Evolutionary conservation across 345 rosid species (phyloP).

Genomic region (Citrus unshiu): DNA sequence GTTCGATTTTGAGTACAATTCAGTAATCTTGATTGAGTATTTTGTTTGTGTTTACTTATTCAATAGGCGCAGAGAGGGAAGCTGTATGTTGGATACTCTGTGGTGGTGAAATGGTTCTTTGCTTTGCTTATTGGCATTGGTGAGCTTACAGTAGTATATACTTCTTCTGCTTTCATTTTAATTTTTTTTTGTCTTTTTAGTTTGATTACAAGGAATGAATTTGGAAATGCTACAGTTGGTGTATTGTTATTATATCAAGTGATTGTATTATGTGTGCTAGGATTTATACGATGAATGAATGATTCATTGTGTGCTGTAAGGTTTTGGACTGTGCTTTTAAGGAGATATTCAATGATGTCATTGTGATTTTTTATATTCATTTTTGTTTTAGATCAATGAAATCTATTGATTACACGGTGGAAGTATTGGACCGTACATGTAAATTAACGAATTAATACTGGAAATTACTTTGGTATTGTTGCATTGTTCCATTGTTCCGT

Average conservation of each 20-base stretch:
- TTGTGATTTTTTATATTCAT: background rate
- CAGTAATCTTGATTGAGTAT: background rate
- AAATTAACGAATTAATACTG: background rate
- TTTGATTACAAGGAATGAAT: background rate
- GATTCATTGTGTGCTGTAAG: background rate
- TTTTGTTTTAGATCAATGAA: background rate
- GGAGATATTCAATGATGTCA: background rate
- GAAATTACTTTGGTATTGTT: background rate
- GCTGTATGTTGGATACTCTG: constrained; percentile 68
- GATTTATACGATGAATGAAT: background rate
- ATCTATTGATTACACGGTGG: background rate
- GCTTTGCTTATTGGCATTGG: constrained; percentile 92
- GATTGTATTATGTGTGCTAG: background rate
- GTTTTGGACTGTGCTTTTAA: background rate
- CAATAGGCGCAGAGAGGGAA: constrained; percentile 83
- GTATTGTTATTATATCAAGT: background rate
- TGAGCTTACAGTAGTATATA: constrained; percentile 19
- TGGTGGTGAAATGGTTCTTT: constrained; percentile 89
- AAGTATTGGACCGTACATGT: background rate
- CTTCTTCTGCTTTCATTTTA: background rate
- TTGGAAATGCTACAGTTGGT: background rate
- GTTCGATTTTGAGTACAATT: background rate
- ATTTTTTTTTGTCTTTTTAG: background rate
- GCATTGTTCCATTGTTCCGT: background rate
- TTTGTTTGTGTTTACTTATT: background rate